Evolutionary conservation across 352 stramenopile species (phyloP).

Genomic region (Phytophthora europaea): DNA sequence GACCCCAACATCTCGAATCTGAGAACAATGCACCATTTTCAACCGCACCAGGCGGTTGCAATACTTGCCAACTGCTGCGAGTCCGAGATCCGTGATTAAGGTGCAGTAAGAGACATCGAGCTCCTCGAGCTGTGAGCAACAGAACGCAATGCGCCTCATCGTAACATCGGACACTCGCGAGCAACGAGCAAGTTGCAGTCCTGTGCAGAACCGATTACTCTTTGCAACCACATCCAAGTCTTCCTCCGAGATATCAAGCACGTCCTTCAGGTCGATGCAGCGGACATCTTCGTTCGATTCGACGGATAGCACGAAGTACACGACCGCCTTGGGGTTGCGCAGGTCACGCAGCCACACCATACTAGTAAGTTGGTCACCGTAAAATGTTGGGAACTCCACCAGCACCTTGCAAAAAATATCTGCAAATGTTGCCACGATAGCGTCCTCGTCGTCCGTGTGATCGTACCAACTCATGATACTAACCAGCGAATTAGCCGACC

Average conservation of each 20-base stretch:
- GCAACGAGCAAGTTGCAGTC: constrained; percentile 56
- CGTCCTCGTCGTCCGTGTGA: constrained; percentile 53
- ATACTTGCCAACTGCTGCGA: constrained; percentile 60
- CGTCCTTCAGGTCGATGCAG: constrained; percentile 62
- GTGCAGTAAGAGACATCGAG: constrained; percentile 84
- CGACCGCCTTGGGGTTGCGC: constrained; percentile 54
- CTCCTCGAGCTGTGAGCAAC: constrained; percentile 74
- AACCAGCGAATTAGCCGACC: constrained; percentile 57
- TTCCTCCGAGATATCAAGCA: constrained; percentile 53
- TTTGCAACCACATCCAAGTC: constrained; percentile 75
- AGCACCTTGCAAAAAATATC: constrained; percentile 79
- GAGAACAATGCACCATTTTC: constrained; percentile 64
- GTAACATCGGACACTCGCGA: constrained; percentile 47
- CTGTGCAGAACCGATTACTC: constrained; percentile 62
- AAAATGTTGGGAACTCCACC: constrained; percentile 67
- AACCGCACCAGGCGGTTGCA: constrained; percentile 65
- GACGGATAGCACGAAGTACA: constrained; percentile 72
- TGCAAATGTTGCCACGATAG: constrained; percentile 60
- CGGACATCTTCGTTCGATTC: constrained; percentile 67
- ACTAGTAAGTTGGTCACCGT: constrained; percentile 74
- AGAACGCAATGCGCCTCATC: constrained; percentile 49
- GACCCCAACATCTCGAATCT: constrained; percentile 84
- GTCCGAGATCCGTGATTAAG: constrained; percentile 64
- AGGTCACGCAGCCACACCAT: constrained; percentile 72
- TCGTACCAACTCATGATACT: constrained; percentile 61